These are phyloP conservation scores for Solanum chilense DNA, from an alignment of 257 asterid genomes.

Conservation along the genomic window DNA sequence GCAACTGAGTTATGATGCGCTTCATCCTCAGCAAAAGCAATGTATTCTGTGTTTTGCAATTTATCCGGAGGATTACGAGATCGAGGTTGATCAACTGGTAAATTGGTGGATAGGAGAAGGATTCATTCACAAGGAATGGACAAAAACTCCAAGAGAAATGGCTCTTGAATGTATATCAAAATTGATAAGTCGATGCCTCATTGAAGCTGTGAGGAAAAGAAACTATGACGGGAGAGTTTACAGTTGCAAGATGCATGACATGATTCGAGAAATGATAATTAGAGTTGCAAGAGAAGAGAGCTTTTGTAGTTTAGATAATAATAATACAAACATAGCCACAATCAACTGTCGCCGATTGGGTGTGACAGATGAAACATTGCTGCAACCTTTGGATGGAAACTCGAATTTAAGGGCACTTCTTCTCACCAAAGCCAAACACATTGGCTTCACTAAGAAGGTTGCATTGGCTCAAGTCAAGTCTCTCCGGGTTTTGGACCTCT, in stretches of 20 bases:
- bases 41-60: conserved; percentile 12
- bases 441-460: background rate
- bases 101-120: conserved; percentile 22
- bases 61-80: conserved; percentile 12
- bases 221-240: conserved; percentile 9
- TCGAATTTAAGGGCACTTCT: conserved; percentile 11
- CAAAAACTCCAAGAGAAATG: conserved; percentile 2
- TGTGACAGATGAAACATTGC: background rate
- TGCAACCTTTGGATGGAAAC: background rate
- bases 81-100: conserved; percentile 5
- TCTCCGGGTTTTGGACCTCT: conserved; percentile 20
- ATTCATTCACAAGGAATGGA: background rate
- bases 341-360: conserved; percentile 8
- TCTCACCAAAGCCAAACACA: background rate
- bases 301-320: background rate
- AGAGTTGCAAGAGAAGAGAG: conserved; percentile 4
- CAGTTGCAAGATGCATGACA: conserved; percentile 16
- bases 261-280: conserved; percentile 16
- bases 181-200: conserved; percentile 10
- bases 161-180: conserved; percentile 5
- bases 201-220: conserved; percentile 1
- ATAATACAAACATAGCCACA: background rate
- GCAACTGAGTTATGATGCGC: conserved; percentile 19
- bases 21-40: conserved; percentile 2
- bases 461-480: conserved; percentile 13